Evolutionary conservation across 331 rosid species (phyloP).

Genomic region (Quercus tomentella): DNA sequence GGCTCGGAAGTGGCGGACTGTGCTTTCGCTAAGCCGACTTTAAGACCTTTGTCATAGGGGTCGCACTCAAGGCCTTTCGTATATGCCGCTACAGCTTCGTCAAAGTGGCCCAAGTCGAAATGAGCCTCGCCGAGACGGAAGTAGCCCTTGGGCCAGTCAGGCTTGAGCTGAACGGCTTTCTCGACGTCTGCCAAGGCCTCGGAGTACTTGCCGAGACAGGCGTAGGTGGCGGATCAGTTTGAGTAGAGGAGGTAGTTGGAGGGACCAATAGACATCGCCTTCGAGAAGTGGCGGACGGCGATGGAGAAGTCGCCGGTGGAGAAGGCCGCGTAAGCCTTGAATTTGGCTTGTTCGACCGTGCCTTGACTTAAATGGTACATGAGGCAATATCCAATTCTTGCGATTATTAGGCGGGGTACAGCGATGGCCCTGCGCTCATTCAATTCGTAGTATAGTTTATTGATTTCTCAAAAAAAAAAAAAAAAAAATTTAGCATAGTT

Average conservation of each 20-base stretch:
- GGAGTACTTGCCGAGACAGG: conserved; percentile 50
- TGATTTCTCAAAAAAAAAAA: no score
- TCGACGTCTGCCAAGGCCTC: conserved; percentile 75
- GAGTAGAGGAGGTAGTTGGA: conserved; percentile 80
- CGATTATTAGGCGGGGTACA: no score
- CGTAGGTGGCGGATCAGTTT: conserved; percentile 87
- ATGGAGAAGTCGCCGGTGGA: conserved; percentile 55
- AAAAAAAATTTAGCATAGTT: no score
- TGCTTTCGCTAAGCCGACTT: conserved; percentile 33
- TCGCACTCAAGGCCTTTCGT: conserved; percentile 44
- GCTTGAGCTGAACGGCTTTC: conserved; percentile 79
- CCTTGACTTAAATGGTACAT: no score
- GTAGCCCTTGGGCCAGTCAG: conserved; percentile 83
- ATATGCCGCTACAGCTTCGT: conserved; percentile 61
- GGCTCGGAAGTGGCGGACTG: conserved; percentile 39
- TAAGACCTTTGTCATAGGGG: conserved; percentile 67
- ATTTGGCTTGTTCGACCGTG: conserved; percentile 94
- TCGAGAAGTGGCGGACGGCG: conserved; percentile 77
- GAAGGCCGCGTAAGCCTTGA: conserved; percentile 80
- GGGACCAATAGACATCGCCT: conserved; percentile 63
- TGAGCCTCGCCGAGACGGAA: conserved; percentile 86
- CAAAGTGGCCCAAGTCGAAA: conserved; percentile 51
- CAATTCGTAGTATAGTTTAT: no score
- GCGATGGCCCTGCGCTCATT: no score
- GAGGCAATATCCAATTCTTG: no score